Conservation (phyloP, 805 yeast species). For the Groenewaldozyma salmanticensis region DNA sequence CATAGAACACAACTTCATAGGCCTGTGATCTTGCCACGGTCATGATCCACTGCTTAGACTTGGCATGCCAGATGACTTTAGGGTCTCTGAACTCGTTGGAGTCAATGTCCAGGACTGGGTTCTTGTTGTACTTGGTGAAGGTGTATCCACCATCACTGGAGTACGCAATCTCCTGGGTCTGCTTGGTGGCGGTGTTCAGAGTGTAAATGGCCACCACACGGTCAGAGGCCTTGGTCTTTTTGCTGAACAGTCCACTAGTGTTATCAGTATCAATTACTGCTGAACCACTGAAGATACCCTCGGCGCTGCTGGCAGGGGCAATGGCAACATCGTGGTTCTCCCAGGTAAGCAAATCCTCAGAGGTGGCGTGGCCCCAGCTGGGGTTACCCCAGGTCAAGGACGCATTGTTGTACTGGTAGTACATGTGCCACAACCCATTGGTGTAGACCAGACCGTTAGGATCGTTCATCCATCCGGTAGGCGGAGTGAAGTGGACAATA, state of each 20-base stretch:
- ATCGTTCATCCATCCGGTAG: slow-evolving; percentile 34
- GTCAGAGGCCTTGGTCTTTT: slow-evolving; percentile 14
- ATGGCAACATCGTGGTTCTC: slow-evolving; percentile 27
- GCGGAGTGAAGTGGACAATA: slow-evolving; percentile 28
- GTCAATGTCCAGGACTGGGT: slow-evolving; percentile 26
- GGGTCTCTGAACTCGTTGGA: not conserved
- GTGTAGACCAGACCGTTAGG: slow-evolving; percentile 36
- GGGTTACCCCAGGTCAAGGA: slow-evolving; percentile 28
- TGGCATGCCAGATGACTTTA: not conserved
- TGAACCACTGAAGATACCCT: slow-evolving; percentile 31
- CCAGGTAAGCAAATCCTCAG: slow-evolving; percentile 30
- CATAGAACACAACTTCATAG: not conserved
- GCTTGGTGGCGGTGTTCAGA: slow-evolving; percentile 19
- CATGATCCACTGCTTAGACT: not conserved
- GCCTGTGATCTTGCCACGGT: not conserved
- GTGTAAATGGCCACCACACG: slow-evolving; percentile 33
- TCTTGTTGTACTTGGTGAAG: slow-evolving; percentile 24
- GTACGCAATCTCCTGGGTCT: slow-evolving; percentile 29
- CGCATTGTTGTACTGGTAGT: slow-evolving; percentile 33
- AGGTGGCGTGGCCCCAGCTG: slow-evolving; percentile 36
- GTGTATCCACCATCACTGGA: slow-evolving; percentile 31
- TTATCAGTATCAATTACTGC: slow-evolving; percentile 31
- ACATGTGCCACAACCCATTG: slow-evolving; percentile 28
- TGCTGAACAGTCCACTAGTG: slow-evolving; percentile 28
- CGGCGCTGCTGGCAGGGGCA: slow-evolving; percentile 21